A percentile compares a stretch with the other conserved stretches of the same genome.
Evolutionary conservation across 371 early-diverging fungal genomes (phyloP).

Genomic region (Cokeromyces recurvatus): DNA sequence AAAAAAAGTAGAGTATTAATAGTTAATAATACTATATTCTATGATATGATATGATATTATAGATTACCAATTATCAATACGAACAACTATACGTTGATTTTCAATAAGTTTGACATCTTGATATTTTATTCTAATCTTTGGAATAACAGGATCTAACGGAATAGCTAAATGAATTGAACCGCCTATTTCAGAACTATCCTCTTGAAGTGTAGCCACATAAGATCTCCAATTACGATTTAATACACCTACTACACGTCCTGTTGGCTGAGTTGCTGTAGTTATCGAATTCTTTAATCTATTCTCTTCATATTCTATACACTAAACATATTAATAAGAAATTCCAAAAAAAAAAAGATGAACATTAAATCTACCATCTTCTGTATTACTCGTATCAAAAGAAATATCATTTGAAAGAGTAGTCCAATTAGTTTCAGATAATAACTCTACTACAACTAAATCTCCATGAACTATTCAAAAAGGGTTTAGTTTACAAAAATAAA

Average conservation of each 20-base stretch:
- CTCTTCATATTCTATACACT: constrained; percentile 19
- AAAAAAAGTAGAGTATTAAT: too few species aligned
- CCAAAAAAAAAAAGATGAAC: too few species aligned
- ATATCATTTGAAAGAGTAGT: constrained; percentile 45
- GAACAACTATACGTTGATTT: constrained; percentile 81
- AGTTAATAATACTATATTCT: too few species aligned
- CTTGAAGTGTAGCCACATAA: constrained; percentile 83
- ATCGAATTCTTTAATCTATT: constrained; percentile 9
- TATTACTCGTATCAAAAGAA: constrained; percentile 43
- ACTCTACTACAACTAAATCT: constrained; percentile 76
- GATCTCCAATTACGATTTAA: constrained; percentile 87
- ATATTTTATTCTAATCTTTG: constrained; percentile 89
- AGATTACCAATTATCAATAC: constrained; percentile 90
- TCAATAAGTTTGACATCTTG: constrained; percentile 66
- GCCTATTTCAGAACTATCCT: constrained; percentile 56
- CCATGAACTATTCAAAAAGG: constrained; percentile 56
- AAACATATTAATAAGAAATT: too few species aligned
- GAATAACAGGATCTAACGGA: constrained; percentile 79
- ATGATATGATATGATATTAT: too few species aligned
- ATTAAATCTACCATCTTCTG: constrained; percentile 31
- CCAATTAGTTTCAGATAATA: constrained; percentile 67
- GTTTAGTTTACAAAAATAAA: not conserved
- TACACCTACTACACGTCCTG: constrained; percentile 77
- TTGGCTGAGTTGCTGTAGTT: constrained; percentile 39
- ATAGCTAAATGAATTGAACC: constrained; percentile 68